Conservation (phyloP, 2,329 filamentous ascomycete genomes). For the Hortaea werneckii region DNA sequence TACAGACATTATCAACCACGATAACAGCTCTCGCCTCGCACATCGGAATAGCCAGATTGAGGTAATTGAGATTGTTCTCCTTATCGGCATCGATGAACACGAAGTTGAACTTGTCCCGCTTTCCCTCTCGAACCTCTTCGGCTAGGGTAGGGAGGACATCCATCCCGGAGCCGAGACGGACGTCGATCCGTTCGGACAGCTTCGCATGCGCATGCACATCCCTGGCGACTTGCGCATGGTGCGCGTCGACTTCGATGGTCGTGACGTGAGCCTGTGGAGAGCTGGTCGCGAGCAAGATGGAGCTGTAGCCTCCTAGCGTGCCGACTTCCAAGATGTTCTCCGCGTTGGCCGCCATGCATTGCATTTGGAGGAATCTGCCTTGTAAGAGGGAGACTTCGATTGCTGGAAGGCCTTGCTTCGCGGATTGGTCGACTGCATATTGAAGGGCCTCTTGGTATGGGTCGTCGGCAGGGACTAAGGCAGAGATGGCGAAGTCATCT, state of each 20-base stretch:
- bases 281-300: constrained; percentile 11
- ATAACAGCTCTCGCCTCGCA: constrained; percentile 7
- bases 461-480: constrained; percentile 21
- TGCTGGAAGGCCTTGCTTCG: constrained; percentile 26
- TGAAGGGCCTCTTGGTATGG: constrained; percentile 19
- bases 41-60: constrained; percentile 10
- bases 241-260: constrained; percentile 10
- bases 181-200: constrained; percentile 10
- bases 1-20: constrained; percentile 16
- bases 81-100: constrained; percentile 20
- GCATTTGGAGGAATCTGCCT: constrained; percentile 32
- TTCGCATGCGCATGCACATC: constrained; percentile 8
- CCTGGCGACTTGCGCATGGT: constrained; percentile 8
- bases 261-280: constrained; percentile 9
- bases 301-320: constrained; percentile 14
- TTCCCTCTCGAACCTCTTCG: constrained; percentile 8
- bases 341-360: constrained; percentile 19
- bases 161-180: constrained; percentile 9
- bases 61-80: constrained; percentile 12
- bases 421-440: constrained; percentile 25
- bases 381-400: constrained; percentile 29
- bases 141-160: constrained; percentile 13
- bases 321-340: constrained; percentile 16
- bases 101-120: constrained; percentile 12
- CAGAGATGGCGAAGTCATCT: constrained; percentile 27